Evolutionary conservation across 2,329 filamentous ascomycete genomes (phyloP).

Genomic region (Sporothrix luriei): DNA sequence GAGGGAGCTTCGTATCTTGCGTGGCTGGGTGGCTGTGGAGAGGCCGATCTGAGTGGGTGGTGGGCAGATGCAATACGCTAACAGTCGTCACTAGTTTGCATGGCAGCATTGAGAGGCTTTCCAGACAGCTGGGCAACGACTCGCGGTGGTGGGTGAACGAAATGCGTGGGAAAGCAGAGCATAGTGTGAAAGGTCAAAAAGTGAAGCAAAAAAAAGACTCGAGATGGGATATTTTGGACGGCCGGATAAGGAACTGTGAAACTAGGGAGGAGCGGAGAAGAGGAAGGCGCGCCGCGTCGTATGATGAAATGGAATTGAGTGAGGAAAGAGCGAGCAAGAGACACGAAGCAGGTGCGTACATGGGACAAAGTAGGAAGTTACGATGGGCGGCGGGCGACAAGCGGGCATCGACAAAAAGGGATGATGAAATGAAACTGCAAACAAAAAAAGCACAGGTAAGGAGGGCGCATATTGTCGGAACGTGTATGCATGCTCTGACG

Average conservation of each 20-base stretch:
- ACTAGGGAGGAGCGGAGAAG: slow-evolving; percentile 16
- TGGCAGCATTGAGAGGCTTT: slow-evolving; percentile 1
- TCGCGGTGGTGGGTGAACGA: not conserved
- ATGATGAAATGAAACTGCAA: not conserved
- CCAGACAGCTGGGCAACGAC: not conserved
- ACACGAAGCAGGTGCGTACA: not conserved
- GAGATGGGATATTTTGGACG: slow-evolving; percentile 4
- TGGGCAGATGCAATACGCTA: slow-evolving; percentile 7
- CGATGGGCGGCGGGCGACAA: slow-evolving; percentile 4
- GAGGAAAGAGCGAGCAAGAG: slow-evolving; percentile 25
- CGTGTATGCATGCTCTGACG: slow-evolving; percentile 15
- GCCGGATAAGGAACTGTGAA: slow-evolving; percentile 8
- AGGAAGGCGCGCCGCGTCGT: slow-evolving; percentile 11
- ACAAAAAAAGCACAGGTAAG: slow-evolving; percentile 23
- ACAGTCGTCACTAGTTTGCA: not conserved
- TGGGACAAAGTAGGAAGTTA: slow-evolving; percentile 10
- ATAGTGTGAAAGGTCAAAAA: not conserved
- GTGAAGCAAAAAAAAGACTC: slow-evolving; percentile 7
- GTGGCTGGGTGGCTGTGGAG: slow-evolving; percentile 31
- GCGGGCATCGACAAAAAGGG: not conserved
- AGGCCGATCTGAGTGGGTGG: slow-evolving; percentile 19
- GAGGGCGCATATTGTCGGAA: slow-evolving; percentile 5
- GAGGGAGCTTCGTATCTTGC: slow-evolving; percentile 23
- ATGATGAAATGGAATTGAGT: not conserved
- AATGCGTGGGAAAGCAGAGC: not conserved